A percentile compares a stretch with the other conserved stretches of the same genome.
These are phyloP conservation scores for Zygosaccharomyces bailii DNA, from an alignment of 805 yeast genomes.

Conservation along the genomic window DNA sequence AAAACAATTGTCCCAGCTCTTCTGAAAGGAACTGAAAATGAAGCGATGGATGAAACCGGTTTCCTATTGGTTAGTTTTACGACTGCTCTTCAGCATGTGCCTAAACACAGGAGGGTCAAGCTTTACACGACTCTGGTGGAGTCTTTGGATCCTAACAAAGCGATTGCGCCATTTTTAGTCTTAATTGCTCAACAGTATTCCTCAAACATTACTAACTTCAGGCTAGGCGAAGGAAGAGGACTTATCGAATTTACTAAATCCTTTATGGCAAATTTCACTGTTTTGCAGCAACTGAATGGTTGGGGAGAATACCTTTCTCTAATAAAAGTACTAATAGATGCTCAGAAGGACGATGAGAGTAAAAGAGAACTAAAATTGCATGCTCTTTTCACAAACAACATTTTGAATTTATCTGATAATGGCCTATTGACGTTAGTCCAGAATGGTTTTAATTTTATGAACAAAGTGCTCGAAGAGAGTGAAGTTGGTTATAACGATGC, in stretches of 20 bases:
- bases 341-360: slow-evolving; percentile 33
- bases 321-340: slow-evolving; percentile 38
- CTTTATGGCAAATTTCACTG: slow-evolving; percentile 63
- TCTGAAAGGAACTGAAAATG: slow-evolving; percentile 42
- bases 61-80: slow-evolving; percentile 83
- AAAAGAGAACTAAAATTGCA: slow-evolving; percentile 45
- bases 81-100: slow-evolving; percentile 94
- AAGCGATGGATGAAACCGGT: slow-evolving; percentile 64
- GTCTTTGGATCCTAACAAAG: slow-evolving; percentile 64
- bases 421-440: slow-evolving; percentile 50
- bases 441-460: slow-evolving; percentile 54
- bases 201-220: slow-evolving; percentile 49
- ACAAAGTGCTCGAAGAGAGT: slow-evolving; percentile 45
- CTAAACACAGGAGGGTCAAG: slow-evolving; percentile 90
- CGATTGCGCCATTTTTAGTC: slow-evolving; percentile 70
- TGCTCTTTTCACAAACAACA: slow-evolving; percentile 60
- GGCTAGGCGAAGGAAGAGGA: slow-evolving; percentile 61
- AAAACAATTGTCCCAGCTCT: slow-evolving; percentile 88
- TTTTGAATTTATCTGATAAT: slow-evolving; percentile 47
- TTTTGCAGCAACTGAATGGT: slow-evolving; percentile 63
- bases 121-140: slow-evolving; percentile 73
- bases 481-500: slow-evolving; percentile 29
- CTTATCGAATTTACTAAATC: slow-evolving; percentile 69
- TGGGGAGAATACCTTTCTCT: slow-evolving; percentile 48
- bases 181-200: slow-evolving; percentile 79